Base-by-base conservation (phyloP, 805 yeast species). In the Saccharomyces eubayanus region DNA sequence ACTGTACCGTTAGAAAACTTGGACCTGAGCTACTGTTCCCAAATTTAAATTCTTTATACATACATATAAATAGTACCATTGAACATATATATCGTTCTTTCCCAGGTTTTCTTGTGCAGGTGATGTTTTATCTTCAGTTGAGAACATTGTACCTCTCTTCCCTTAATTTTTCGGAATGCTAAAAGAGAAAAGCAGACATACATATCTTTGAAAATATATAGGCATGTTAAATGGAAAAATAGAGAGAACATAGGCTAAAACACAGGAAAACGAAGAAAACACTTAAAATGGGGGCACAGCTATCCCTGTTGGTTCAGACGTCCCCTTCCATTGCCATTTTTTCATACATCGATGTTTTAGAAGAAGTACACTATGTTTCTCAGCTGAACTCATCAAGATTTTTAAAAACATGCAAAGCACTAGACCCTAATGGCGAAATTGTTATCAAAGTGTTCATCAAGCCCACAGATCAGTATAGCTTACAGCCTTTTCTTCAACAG, bases 311-410 rank as follows among this genome's bases (percentile, higher is more conserved):
- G 66, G 88, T 96, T 9, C 97, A 96, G 11, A 83, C 96, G 2
- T 89, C 96, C 1, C 90, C 96, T 2, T 88, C 97, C 1, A 88
- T 92, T 62, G 96, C 96, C 6, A 77, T 90, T 1, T 89, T 92
- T 24, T 91, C 97, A 0, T 92, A 91, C 61, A 80, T 92, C 29
- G 90, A 90, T 62, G 89, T 87, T 46, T 74, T 92, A 10, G 83
- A 82, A 27, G 82, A 83, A 56, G 76, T 87, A 43, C 92, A 88
- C 61, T 92, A 89, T 65, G 76, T 85, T 1, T 81, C 84, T 52
- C 84, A 87, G 46, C 71, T 90, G 48, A 89, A 90, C 54, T 83
- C 90, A 48, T 84, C 95, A 9, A 77, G 96, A 51, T 91, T 91
- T 68, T 76, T 92, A 54, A 91, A 90, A 68, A 86, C 97, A 2